phyloP scores from a whole-genome alignment of 495 filamentous ascomycete genomes.

The Hamigera avellanea region DNA sequence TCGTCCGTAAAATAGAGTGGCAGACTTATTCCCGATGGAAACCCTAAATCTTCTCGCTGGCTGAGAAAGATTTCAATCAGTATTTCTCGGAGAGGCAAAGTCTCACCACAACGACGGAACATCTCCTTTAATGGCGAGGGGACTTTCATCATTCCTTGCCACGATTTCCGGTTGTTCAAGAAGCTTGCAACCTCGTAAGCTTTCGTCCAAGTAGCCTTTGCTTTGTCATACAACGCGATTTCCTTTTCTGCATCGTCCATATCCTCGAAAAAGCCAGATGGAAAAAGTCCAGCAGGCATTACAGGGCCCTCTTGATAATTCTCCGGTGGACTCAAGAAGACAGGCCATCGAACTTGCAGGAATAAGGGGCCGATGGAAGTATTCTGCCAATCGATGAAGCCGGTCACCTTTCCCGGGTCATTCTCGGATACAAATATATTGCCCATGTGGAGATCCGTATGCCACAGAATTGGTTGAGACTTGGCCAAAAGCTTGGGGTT shows the following conservation, averaged over 20 bases:
- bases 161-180: background rate
- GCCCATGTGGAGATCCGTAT: constrained; percentile 4
- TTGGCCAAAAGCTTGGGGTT: background rate
- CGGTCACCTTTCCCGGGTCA: constrained; percentile 1
- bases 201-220: background rate
- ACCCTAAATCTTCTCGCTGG: background rate
- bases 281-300: background rate
- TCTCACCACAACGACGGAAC: background rate
- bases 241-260: background rate
- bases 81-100: background rate
- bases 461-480: constrained; percentile 1
- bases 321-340: background rate
- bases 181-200: background rate
- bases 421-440: constrained; percentile 5
- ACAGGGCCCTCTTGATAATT: background rate
- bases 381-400: constrained; percentile 3
- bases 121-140: background rate
- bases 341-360: background rate
- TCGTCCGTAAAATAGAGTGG: background rate
- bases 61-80: background rate
- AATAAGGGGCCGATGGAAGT: background rate
- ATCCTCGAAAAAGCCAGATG: background rate
- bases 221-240: background rate
- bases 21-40: background rate
- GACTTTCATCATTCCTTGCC: background rate